Conservation (phyloP, 176 grass and related monocot genomes). For the Alopecurus myosuroides region DNA sequence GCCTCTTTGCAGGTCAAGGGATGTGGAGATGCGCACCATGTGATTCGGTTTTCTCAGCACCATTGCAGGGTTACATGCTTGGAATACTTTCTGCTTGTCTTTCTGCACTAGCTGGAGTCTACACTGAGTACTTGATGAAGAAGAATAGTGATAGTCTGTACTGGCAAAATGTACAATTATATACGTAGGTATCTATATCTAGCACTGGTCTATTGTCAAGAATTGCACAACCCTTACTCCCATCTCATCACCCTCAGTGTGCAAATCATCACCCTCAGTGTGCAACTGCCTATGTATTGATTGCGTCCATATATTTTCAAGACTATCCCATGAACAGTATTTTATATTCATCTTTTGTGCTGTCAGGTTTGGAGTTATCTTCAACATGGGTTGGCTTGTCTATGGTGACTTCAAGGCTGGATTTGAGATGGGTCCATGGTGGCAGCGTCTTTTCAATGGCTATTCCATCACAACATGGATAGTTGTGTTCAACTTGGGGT, state of each 20-base stretch:
- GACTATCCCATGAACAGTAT: not conserved
- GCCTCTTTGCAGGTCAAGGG: conserved; percentile 76
- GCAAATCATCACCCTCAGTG: too few relatives aligned
- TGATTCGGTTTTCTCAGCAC: conserved; percentile 93
- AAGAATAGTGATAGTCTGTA: conserved; percentile 94
- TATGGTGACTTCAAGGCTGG: conserved; percentile 80
- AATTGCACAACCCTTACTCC: not conserved
- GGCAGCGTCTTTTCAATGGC: conserved; percentile 76
- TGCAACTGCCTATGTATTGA: not conserved
- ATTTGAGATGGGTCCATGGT: conserved; percentile 87
- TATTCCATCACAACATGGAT: conserved; percentile 91
- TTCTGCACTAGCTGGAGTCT: conserved; percentile 92
- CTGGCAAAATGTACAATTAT: conserved; percentile 97
- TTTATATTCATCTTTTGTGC: conserved; percentile 23
- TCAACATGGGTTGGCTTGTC: conserved; percentile 91
- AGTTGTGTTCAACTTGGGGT: conserved; percentile 93
- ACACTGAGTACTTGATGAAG: conserved; percentile 98
- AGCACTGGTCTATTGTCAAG: not conserved
- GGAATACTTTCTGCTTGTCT: conserved; percentile 92
- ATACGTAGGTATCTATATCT: conserved; percentile 70
- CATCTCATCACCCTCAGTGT: not conserved
- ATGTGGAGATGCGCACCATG: too few relatives aligned
- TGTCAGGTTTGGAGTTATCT: conserved; percentile 80
- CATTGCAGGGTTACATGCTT: conserved; percentile 81
- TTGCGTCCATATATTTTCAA: not conserved